Base-by-base conservation (phyloP, 1,139 yeast species). In the Sugiyamaella japonica region DNA sequence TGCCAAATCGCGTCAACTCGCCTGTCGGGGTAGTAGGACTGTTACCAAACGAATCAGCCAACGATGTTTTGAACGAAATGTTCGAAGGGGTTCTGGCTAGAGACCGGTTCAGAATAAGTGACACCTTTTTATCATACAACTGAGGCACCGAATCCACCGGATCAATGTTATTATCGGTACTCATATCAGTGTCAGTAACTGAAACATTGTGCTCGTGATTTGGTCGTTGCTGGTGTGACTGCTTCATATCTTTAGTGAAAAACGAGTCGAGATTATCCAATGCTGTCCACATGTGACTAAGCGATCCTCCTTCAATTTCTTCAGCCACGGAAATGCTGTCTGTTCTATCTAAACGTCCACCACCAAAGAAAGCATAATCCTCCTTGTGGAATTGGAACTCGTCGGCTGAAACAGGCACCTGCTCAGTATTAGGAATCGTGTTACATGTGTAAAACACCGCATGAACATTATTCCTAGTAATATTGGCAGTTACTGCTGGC, bases 271-370 rank as follows among this genome's bases (percentile, higher is more conserved):
- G 79, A 65, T 90, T 95, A 66, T 91, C 98, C 59, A 93, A 76
- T n/a, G 95, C 96, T 0, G 97, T 96, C 85, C 96, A 87, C 86
- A 93, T 90, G 65, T 90, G 89, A 67, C 95, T 89, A 65, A 93
- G 78, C 0, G 96, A 85, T 0, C 88, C 89, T 58, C 82, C 87
- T 66, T 89, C 90, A 56, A 89, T 76, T 1, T 89, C 85, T 42
- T 85, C 78, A 9, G 57, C 62, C 42, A 62, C 60, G 13, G 67
- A 63, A 17, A 59, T 53, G 28, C 61, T 66, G 53, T 62, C 69
- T 29, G 53, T 56, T 15, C 63, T 53, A 53, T 59, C 63, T 3
- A 57, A 57, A 42, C 52, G 46, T 31, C 51, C 47, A 47, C 54
- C 29, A 47, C 57, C 38, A 56, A 50, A 37, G 55, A 50, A 37